Conservation (phyloP, 2,329 filamentous ascomycete species). For the Aspergillus clavatus region DNA sequence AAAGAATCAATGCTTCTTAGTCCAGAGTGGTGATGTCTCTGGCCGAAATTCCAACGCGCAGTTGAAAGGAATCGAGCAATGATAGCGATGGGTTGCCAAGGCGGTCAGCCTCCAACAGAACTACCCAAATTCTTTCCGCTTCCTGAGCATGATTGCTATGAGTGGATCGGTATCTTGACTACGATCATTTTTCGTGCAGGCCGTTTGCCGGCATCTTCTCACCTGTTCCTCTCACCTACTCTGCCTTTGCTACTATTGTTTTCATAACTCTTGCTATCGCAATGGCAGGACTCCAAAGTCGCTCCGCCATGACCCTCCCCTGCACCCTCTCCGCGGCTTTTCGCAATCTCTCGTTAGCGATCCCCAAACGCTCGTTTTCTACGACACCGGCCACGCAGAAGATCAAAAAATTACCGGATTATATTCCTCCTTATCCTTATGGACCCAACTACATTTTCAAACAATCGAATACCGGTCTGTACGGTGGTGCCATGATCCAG, state of each 20-base stretch:
- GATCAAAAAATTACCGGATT: slow-evolving; percentile 29
- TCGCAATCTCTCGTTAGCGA: slow-evolving; percentile 35
- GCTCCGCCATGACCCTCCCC: slow-evolving; percentile 28
- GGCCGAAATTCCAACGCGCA: slow-evolving; percentile 31
- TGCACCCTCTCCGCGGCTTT: slow-evolving; percentile 37
- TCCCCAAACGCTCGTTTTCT: slow-evolving; percentile 36
- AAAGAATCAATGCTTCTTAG: slow-evolving; percentile 12
- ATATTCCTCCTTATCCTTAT: slow-evolving; percentile 46
- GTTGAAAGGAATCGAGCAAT: slow-evolving; percentile 29
- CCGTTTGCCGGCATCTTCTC: background rate
- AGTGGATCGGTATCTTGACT: background rate
- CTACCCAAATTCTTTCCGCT: slow-evolving; percentile 17
- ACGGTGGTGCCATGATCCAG: slow-evolving; percentile 43
- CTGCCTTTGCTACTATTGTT: slow-evolving; percentile 14
- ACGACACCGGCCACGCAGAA: slow-evolving; percentile 32
- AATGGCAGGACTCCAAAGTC: slow-evolving; percentile 31
- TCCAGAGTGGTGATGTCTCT: slow-evolving; percentile 20
- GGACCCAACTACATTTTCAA: slow-evolving; percentile 41
- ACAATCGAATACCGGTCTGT: slow-evolving; percentile 46
- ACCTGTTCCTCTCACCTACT: background rate
- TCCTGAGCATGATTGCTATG: background rate
- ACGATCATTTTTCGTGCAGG: background rate
- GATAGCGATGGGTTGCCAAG: slow-evolving; percentile 21
- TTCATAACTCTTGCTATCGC: slow-evolving; percentile 10
- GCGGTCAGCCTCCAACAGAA: slow-evolving; percentile 27